Base-by-base conservation (phyloP, 2,329 filamentous ascomycete genomes). In the Botrytis squamosa region DNA sequence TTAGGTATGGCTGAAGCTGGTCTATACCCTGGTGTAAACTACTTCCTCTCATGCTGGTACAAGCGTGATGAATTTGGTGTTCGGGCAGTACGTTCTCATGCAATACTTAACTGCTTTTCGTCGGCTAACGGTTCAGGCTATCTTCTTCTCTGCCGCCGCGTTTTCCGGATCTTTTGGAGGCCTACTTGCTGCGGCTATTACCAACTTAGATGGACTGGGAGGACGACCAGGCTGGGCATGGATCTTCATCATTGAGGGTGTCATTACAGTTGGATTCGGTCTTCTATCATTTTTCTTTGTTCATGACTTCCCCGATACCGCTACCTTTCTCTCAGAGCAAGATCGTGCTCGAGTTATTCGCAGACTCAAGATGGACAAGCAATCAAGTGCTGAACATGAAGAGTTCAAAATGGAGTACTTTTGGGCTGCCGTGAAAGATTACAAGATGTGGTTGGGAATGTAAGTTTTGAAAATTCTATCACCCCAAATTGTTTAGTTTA, bases 31-130 rank as follows among this genome's bases (percentile, higher is more conserved):
- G 91, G 91, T 2, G 88, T 94, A n/a, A 92, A 92, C 77, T 95
- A 94, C 81, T 94, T 94, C 80, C 86, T 96, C 0, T 92, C 90
- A 0, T 94, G 92, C 80, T 97, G 93, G 81, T 93, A 93, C 80
- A 88, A 90, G 25, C 87, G 91, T 62, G 88, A 88, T 52, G 91
- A 93, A 80, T 86, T 93, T 57, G 75, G 75, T 63, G 52, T 78
- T 49, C 67, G 75, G 59, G 90, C 91, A 62, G 76, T 86, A 88
- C 77, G 85, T 75, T 5, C 25, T 40, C 25, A 5, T 44, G 7
- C 14, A 29, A 12, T 42, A 16, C 25, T 75, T 85, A 79, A 38
- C 65, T 83, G 87, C 46, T 83, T 87, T 76, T 88, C 90, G 79
- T 88, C 86, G 72, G 85, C 86, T 71, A 84, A 87, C 42, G 85